These are phyloP conservation scores for Pichia sp. DNA, from an alignment of 1,139 yeast genomes.

Conservation along the genomic window DNA sequence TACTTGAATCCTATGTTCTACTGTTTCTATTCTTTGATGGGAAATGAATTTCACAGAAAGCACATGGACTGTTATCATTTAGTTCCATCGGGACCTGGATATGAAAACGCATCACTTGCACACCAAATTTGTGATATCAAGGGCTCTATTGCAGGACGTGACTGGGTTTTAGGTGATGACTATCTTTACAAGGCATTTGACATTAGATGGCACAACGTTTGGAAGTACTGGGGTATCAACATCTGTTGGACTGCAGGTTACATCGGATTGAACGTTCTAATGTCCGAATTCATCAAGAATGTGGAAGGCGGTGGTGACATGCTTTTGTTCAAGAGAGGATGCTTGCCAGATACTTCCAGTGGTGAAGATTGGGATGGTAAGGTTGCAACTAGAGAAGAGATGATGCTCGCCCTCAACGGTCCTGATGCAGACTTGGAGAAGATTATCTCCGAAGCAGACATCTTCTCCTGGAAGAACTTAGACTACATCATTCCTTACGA, in stretches of 20 bases:
- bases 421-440: slow-evolving; percentile 18
- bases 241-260: slow-evolving; percentile 40
- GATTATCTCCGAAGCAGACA: slow-evolving; percentile 14
- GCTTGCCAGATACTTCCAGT: slow-evolving; percentile 8
- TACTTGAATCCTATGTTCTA: slow-evolving; percentile 49
- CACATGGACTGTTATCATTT: slow-evolving; percentile 41
- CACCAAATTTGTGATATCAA: slow-evolving; percentile 46
- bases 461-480: slow-evolving; percentile 41
- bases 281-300: slow-evolving; percentile 32
- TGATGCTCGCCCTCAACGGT: slow-evolving; percentile 12
- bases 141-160: slow-evolving; percentile 43
- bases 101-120: slow-evolving; percentile 30
- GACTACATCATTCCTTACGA: slow-evolving; percentile 36
- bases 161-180: slow-evolving; percentile 36
- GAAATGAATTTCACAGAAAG: slow-evolving; percentile 49
- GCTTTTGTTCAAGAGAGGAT: slow-evolving; percentile 11
- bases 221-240: slow-evolving; percentile 47
- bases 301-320: slow-evolving; percentile 12
- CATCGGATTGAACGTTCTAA: slow-evolving; percentile 21
- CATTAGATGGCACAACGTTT: slow-evolving; percentile 34
- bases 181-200: slow-evolving; percentile 31
- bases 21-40: slow-evolving; percentile 47
- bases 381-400: slow-evolving; percentile 11
- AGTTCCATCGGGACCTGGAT: slow-evolving; percentile 46
- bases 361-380: slow-evolving; percentile 14